These are phyloP conservation scores for Nadsonia starkeyi-henricii DNA, from an alignment of 1,139 yeast species.

Conservation along the genomic window DNA sequence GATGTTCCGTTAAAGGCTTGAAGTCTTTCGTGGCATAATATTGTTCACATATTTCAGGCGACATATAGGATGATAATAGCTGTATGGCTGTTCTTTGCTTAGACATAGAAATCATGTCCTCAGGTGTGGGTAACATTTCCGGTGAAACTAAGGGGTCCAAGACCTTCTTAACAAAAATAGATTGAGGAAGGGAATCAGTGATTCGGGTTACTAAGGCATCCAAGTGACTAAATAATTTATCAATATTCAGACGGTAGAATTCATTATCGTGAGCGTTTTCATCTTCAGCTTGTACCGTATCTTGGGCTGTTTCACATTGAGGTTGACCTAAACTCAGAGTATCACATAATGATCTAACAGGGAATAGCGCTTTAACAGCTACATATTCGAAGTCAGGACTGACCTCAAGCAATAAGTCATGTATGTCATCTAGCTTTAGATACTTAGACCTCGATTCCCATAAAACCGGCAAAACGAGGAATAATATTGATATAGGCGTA, in stretches of 20 bases:
- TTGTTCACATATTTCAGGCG: not conserved
- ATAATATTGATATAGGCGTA: slow-evolving; percentile 21
- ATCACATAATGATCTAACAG: not conserved
- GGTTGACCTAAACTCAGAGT: slow-evolving; percentile 1
- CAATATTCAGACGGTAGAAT: slow-evolving; percentile 11
- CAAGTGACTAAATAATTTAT: not conserved
- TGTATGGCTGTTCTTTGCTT: not conserved
- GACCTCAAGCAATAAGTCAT: slow-evolving; percentile 14
- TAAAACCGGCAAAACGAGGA: slow-evolving; percentile 18
- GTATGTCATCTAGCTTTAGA: slow-evolving; percentile 21
- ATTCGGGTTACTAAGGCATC: not conserved
- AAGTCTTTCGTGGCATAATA: not conserved
- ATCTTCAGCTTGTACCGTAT: not conserved
- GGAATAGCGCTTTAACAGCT: slow-evolving; percentile 4
- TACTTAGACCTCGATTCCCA: slow-evolving; percentile 11
- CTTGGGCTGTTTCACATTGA: too few relatives aligned
- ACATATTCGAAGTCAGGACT: slow-evolving; percentile 5
- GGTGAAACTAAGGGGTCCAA: not conserved
- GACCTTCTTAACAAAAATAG: not conserved
- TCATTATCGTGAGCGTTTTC: slow-evolving; percentile 5
- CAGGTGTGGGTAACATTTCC: not conserved
- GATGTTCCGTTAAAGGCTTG: not conserved
- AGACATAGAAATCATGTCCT: not conserved
- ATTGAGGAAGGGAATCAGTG: not conserved
- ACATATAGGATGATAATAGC: not conserved